These are phyloP conservation scores for Cucumis hystrix DNA, from an alignment of 306 rosid genomes.

Conservation along the genomic window DNA sequence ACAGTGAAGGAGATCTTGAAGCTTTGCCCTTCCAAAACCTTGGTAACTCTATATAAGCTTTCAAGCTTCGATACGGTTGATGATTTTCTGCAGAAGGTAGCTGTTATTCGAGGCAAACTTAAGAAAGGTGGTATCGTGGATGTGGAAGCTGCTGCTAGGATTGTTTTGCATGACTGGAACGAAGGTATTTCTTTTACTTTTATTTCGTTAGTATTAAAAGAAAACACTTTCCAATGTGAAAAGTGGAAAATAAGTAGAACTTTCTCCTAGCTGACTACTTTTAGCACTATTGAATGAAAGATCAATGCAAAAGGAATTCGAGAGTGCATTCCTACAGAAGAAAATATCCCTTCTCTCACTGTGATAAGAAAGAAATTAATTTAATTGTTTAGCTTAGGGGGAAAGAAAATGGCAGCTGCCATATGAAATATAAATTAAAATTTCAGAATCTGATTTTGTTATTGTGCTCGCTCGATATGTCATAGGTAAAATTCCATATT, in stretches of 20 bases:
- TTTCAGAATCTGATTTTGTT: background rate
- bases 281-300: background rate
- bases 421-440: background rate
- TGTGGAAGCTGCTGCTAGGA: constrained; percentile 63
- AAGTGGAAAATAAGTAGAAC: background rate
- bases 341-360: background rate
- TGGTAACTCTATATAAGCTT: constrained; percentile 67
- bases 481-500: constrained; percentile 86
- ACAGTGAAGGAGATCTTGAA: constrained; percentile 93
- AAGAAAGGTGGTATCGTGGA: constrained; percentile 87
- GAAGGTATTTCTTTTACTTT: constrained; percentile 37
- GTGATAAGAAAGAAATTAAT: background rate
- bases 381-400: background rate
- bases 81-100: constrained; percentile 73
- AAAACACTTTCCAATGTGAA: background rate
- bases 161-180: constrained; percentile 90
- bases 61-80: constrained; percentile 75
- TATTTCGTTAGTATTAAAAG: background rate
- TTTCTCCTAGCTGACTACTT: background rate
- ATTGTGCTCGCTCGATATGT: background rate
- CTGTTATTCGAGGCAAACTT: constrained; percentile 81
- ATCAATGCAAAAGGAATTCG: background rate
- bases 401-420: background rate
- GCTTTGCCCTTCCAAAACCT: constrained; percentile 50
- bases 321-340: too few species aligned